These are phyloP conservation scores for Oldenlandia corymbosa DNA, from an alignment of 257 asterid species.

Conservation along the genomic window DNA sequence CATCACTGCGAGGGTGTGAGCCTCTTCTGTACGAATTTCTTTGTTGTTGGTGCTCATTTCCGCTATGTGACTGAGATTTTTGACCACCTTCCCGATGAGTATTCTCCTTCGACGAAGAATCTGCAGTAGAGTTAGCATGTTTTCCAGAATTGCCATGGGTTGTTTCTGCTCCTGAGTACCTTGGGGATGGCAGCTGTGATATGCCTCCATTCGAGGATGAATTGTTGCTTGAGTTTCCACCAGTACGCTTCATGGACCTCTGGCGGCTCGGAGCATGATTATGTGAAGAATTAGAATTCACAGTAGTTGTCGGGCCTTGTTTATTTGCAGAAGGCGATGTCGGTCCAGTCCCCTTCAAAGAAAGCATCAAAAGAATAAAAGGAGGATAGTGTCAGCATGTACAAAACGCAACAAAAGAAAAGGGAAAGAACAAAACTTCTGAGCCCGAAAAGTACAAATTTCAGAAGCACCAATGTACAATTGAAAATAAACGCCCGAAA, in stretches of 20 bases:
- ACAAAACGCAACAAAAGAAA: background rate
- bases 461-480: background rate
- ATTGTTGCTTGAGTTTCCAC: constrained; percentile 32
- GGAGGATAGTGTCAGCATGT: background rate
- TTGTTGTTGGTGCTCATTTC: constrained; percentile 50
- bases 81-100: constrained; percentile 44
- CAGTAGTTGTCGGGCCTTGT: constrained; percentile 30
- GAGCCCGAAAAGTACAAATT: no score
- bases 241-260: constrained; percentile 47
- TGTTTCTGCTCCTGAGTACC: constrained; percentile 27
- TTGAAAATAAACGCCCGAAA: background rate
- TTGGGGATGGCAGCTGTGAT: constrained; percentile 35
- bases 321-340: constrained; percentile 35
- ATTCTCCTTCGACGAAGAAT: constrained; percentile 37
- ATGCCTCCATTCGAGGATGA: constrained; percentile 29
- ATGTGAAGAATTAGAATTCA: constrained; percentile 31
- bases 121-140: constrained; percentile 27
- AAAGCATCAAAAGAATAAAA: constrained; percentile 4
- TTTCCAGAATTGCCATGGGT: constrained; percentile 29
- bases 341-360: constrained; percentile 31
- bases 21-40: constrained; percentile 52
- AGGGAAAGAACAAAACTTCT: no score
- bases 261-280: constrained; percentile 44
- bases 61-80: constrained; percentile 39
- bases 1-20: constrained; percentile 57